Base-by-base conservation (phyloP, 169 alveolate genomes). In the Prorocentrum cordatum region DNA sequence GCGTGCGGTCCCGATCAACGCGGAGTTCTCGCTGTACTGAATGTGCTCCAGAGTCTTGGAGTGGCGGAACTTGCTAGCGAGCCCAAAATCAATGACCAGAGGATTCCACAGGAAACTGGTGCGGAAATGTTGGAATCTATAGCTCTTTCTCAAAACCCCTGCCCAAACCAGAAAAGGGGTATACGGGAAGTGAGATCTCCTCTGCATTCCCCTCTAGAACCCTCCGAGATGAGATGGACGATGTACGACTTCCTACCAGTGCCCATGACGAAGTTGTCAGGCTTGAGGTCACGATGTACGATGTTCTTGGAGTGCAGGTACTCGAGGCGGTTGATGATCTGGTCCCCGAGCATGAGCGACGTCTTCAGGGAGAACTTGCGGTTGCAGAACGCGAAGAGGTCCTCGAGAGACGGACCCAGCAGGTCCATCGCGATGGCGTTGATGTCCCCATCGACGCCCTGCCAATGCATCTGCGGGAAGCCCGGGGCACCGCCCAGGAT, bases 1-100 rank as follows among this genome's bases (percentile, higher is more conserved):
- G 70, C 99, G 95, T 36, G 99, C 99, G 26, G 99, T 97, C 26
- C 99, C 99, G 38, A 99, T 98, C 66, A 97, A 95, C 91, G 96
- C 95, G 90, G 97, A 96, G 38, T 98, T 98, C 93, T 98, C 99
- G 45, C 98, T 95, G 92, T 96, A 98, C 42, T 97, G 98, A 70
- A 97, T 97, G 93, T 97, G 99, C 88, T 96, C 96, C 91, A 94
- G 96, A 42, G 97, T 96, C 93, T 95, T 95, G 45, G 96, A 95
- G 92, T 95, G 98, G 79, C 97, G 94, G 92, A 95, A 97, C 93
- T 96, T 96, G 93, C 96, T 97, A 33, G 99, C 98, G 27, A 97
- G 94, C 6, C 99, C 99, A 88, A 96, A 97, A 92, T 97, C 99
- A 47, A 97, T 97, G 66, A n/a, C n/a, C n/a, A n/a, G n/a, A n/a